Evolutionary conservation across 2,329 filamentous ascomycete genomes (phyloP).

Genomic region (Fusarium anthophilum): DNA sequence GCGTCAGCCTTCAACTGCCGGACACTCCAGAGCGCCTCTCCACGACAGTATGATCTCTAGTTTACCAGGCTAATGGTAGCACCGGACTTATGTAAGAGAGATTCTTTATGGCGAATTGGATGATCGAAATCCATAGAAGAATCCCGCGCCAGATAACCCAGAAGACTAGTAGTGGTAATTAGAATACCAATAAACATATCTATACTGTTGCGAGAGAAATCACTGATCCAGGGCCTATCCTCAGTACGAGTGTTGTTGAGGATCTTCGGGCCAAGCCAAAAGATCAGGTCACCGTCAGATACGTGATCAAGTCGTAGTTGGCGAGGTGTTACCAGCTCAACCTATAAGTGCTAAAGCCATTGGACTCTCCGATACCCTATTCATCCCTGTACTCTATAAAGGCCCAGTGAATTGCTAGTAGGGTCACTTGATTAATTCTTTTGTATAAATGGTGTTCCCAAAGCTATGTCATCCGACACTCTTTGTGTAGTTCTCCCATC

Average conservation of each 20-base stretch:
- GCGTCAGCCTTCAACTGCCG: neutral
- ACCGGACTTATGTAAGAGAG: neutral
- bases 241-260: neutral
- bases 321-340: neutral
- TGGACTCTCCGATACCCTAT: neutral
- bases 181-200: neutral
- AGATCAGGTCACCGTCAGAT: neutral
- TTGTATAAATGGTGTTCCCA: neutral
- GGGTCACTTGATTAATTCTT: neutral
- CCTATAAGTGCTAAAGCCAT: neutral
- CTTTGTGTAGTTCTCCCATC: neutral
- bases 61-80: neutral
- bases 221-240: no score
- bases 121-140: neutral
- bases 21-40: neutral
- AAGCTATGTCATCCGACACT: neutral
- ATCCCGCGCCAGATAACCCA: neutral
- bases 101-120: neutral
- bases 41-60: neutral
- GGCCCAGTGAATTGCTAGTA: neutral
- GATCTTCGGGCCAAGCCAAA: neutral
- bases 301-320: neutral
- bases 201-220: neutral
- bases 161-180: neutral
- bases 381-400: neutral